Conservation (phyloP, 495 filamentous ascomycete species). For the Podospora bellae-mahoneyi region DNA sequence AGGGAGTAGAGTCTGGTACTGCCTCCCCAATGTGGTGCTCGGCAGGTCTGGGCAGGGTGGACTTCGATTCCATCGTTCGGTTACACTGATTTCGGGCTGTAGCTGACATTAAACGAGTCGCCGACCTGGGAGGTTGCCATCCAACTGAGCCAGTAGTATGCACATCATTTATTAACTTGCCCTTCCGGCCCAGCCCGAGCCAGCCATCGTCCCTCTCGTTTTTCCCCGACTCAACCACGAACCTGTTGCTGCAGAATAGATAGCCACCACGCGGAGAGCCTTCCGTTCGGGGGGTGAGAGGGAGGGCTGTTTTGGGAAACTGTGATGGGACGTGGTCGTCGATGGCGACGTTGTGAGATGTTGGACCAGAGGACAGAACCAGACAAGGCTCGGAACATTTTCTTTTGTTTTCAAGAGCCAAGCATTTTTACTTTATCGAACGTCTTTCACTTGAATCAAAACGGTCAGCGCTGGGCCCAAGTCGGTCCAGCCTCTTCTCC, state of each 20-base stretch:
- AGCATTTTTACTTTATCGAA: slow-evolving; percentile 3
- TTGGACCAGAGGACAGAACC: not conserved
- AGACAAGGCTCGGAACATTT: not conserved
- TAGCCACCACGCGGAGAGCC: not conserved
- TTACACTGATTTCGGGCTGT: slow-evolving; percentile 19
- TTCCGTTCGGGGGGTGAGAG: not conserved
- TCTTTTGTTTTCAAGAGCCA: not conserved
- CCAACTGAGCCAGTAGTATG: slow-evolving; percentile 20
- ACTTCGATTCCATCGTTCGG: slow-evolving; percentile 19
- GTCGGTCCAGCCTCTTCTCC: not conserved
- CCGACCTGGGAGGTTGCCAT: slow-evolving; percentile 21
- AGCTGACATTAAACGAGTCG: slow-evolving; percentile 22
- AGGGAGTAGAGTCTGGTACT: not conserved
- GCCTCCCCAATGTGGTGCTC: slow-evolving; percentile 11
- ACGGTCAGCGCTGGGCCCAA: not conserved
- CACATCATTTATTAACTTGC: slow-evolving; percentile 21
- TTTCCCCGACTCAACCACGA: slow-evolving; percentile 19
- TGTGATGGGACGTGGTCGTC: not conserved
- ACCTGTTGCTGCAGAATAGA: slow-evolving; percentile 1
- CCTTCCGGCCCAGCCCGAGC: slow-evolving; percentile 13
- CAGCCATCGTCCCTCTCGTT: not conserved
- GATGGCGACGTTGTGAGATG: not conserved
- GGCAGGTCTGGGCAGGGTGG: slow-evolving; percentile 8
- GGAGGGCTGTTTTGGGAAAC: not conserved
- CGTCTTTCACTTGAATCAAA: not conserved